phyloP scores from a whole-genome alignment of 1,284 basidiomycete genomes.

The Dichomitus squalens region DNA sequence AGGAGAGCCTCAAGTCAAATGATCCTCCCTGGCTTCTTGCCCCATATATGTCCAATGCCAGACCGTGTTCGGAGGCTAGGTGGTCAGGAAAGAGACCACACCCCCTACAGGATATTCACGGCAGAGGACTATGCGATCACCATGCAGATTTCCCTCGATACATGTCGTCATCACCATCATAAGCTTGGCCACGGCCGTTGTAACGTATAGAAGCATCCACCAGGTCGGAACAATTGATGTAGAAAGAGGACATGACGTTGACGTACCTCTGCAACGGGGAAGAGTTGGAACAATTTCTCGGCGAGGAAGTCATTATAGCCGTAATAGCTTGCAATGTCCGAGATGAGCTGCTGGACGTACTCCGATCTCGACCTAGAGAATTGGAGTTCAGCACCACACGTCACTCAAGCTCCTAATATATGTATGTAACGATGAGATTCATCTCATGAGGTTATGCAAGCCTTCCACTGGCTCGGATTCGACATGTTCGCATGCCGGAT shows the following conservation, averaged over 20 bases:
- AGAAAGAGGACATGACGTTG: background rate
- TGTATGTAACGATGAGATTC: no score
- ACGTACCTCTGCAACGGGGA: slow-evolving; percentile 86
- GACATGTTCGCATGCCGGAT: no score
- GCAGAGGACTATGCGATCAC: background rate
- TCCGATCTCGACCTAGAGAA: slow-evolving; percentile 77
- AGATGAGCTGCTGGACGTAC: slow-evolving; percentile 86
- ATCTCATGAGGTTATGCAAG: no score
- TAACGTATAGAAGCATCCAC: background rate
- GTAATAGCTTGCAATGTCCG: slow-evolving; percentile 93
- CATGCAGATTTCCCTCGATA: no score
- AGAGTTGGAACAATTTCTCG: slow-evolving; percentile 93
- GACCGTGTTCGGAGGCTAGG: background rate
- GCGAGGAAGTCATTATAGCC: slow-evolving; percentile 97
- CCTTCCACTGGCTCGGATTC: no score
- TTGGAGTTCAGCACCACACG: slow-evolving; percentile 6
- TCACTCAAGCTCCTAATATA: no score
- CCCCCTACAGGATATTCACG: background rate
- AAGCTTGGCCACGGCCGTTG: background rate
- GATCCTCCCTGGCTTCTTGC: background rate
- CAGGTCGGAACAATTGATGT: background rate
- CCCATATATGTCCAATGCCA: background rate
- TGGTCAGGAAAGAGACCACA: background rate
- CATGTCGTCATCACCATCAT: background rate
- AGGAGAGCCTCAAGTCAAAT: background rate